Evolutionary conservation across 2,329 filamentous ascomycete species (phyloP).

Genomic region (Phyllosticta citriasiana): DNA sequence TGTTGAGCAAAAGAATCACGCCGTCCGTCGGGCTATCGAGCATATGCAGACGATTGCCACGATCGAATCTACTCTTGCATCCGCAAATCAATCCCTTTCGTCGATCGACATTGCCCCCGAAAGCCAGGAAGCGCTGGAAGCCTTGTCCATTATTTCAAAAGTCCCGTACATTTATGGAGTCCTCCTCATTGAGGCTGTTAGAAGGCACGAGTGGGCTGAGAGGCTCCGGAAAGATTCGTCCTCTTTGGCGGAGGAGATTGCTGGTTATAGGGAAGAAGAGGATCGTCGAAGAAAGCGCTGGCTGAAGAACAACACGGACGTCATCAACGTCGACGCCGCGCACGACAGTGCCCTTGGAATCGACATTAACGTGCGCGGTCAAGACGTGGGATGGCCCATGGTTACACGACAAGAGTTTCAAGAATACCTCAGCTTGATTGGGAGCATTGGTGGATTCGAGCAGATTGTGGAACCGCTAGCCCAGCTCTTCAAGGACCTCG

Average conservation of each 20-base stretch:
- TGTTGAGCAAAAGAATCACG: slow-evolving; percentile 55
- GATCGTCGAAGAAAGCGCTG: slow-evolving; percentile 79
- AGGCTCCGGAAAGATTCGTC: slow-evolving; percentile 83
- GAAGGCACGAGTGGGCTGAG: slow-evolving; percentile 78
- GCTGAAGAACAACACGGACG: slow-evolving; percentile 74
- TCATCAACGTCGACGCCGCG: slow-evolving; percentile 54
- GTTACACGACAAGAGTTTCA: slow-evolving; percentile 68
- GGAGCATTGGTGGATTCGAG: slow-evolving; percentile 54
- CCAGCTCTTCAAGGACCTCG: slow-evolving; percentile 69
- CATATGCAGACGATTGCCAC: slow-evolving; percentile 77
- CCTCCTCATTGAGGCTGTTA: slow-evolving; percentile 74
- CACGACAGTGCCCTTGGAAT: slow-evolving; percentile 65
- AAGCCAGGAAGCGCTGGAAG: slow-evolving; percentile 69
- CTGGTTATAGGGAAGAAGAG: slow-evolving; percentile 85
- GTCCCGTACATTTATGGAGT: slow-evolving; percentile 86
- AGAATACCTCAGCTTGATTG: slow-evolving; percentile 58
- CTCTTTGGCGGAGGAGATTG: slow-evolving; percentile 84
- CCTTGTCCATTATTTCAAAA: slow-evolving; percentile 68
- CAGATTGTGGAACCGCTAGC: slow-evolving; percentile 60
- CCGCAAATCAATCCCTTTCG: slow-evolving; percentile 62
- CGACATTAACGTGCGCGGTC: slow-evolving; percentile 74
- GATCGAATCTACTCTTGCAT: slow-evolving; percentile 65
- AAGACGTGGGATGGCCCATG: slow-evolving; percentile 71
- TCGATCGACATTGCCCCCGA: slow-evolving; percentile 63
- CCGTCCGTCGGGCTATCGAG: slow-evolving; percentile 54